Evolutionary conservation across 1,284 basidiomycete genomes (phyloP), one percentile per base, ranked within the genome.

Genomic region (Ustilago esculenta): DNA sequence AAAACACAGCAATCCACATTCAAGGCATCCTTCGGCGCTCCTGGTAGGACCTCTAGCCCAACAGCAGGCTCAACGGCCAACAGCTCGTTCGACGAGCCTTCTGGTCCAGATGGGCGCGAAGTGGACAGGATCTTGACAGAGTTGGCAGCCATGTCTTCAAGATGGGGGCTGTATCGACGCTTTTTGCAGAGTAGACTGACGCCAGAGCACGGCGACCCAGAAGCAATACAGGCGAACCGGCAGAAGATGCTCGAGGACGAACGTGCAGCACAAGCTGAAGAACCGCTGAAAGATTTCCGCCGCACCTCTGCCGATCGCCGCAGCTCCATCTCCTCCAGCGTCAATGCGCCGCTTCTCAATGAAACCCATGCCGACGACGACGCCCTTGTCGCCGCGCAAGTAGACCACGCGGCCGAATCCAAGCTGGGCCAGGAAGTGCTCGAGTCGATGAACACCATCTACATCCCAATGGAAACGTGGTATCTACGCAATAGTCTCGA

Each of bases 381-480:
- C n/a, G 29, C 25, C 0, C 14, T 33, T 8, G 21, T 32, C 14
- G 6, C 23, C 2, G 32, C 43, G 8, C 11, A 23, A 29, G 20
- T 55, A 17, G 55, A 81, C 85, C 9, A 90, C 82, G 85, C 48
- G 75, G 30, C 83, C 82, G 42, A 87, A 88, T 66, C 75, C 73
- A 83, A 88, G 7, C 89, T 97, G 53, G 87, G 90, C 23, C 85
- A 87, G 52, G 84, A 94, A 42, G 35, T 80, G 15, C 57, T 67
- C 7, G 52, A 59, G 14, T 27, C 63, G 11, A 85, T 94, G 27
- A 83, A 83, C 8, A 86, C 86, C 15, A 93, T 90, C 76, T 98
- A 96, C 78, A 86, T 89, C 33, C 93, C 94, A 1, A 85, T 98
- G 57, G 95, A 98, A 81, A 84, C 89, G 4, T 98, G 94, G 94